Percentiles rank a stretch among this genome's conserved stretches.
These are phyloP conservation scores for Pseudognaphalium luteoalbum DNA, from an alignment of 129 eudicot genomes.

Conservation along the genomic window DNA sequence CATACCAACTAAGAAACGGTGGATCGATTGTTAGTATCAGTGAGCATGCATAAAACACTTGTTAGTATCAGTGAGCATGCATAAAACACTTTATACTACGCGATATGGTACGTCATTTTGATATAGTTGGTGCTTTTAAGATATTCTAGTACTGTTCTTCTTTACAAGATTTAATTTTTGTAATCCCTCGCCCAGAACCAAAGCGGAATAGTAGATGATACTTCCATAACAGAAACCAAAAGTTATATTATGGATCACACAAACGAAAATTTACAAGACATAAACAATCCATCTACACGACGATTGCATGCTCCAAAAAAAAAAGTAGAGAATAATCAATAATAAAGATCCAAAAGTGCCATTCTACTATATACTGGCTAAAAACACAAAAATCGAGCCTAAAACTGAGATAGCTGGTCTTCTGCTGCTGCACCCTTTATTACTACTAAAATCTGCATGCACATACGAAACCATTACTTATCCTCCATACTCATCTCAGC, in stretches of 20 bases:
- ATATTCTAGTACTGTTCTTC: background rate
- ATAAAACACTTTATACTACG: too few relatives aligned
- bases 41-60: too few relatives aligned
- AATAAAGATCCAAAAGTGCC: conserved; percentile 12
- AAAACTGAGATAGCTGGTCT: conserved; percentile 2
- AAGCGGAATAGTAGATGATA: too few relatives aligned
- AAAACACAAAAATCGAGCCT: background rate
- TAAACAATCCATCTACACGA: conserved; percentile 18
- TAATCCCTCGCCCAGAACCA: too few relatives aligned
- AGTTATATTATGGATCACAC: background rate
- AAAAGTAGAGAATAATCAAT: conserved; percentile 1
- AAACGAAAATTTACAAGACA: conserved; percentile 4
- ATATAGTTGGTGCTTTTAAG: background rate
- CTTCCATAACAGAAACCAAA: background rate
- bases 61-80: too few relatives aligned
- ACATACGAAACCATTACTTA: conserved; percentile 11
- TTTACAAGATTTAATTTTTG: background rate
- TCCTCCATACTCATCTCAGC: too few relatives aligned
- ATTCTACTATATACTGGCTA: conserved; percentile 8
- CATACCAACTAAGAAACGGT: too few relatives aligned
- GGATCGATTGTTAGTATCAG: too few relatives aligned
- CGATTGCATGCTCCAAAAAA: background rate
- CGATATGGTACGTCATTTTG: background rate
- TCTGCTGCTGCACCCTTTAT: conserved; percentile 1
- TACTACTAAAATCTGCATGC: background rate